Conservation (phyloP, 2,329 filamentous ascomycete species). For the Fusarium phyllophilum region DNA sequence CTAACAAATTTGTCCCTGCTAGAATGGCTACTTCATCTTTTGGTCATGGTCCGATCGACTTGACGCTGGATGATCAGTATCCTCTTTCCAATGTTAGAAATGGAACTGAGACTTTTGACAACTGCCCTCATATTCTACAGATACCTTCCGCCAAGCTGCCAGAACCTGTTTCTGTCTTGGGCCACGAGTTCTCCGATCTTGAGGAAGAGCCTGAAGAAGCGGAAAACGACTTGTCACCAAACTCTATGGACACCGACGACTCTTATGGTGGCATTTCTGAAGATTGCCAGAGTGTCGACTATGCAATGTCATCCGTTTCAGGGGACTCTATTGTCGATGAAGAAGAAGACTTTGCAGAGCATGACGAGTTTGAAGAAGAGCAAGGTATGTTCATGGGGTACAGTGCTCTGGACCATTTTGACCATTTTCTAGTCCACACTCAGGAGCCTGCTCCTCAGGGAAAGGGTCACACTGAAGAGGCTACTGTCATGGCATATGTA, state of each 20-base stretch:
- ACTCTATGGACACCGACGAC: slow-evolving; percentile 29
- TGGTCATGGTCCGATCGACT: slow-evolving; percentile 31
- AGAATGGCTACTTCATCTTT: neutral
- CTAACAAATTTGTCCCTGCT: slow-evolving; percentile 46
- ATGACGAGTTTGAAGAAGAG: slow-evolving; percentile 35
- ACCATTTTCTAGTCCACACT: slow-evolving; percentile 14
- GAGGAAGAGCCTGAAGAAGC: slow-evolving; percentile 10
- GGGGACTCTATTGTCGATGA: neutral
- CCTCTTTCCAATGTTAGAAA: slow-evolving; percentile 21
- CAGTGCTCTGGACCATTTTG: slow-evolving; percentile 1
- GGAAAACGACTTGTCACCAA: slow-evolving; percentile 18
- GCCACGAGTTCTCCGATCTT: slow-evolving; percentile 8
- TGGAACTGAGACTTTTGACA: slow-evolving; percentile 1
- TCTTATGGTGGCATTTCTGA: slow-evolving; percentile 17
- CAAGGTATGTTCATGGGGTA: slow-evolving; percentile 14
- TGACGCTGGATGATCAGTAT: slow-evolving; percentile 37
- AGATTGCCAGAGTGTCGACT: neutral
- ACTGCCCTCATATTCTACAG: neutral
- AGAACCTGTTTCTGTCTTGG: neutral
- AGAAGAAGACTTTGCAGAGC: slow-evolving; percentile 34
- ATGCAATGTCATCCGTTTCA: neutral
- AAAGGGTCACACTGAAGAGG: neutral
- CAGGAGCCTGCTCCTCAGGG: neutral
- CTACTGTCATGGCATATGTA: neutral
- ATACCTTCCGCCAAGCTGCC: neutral